Percentiles rank a stretch among this genome's conserved stretches.
Evolutionary conservation across 257 asterid genomes (phyloP).

Genomic region (Knoxia roxburghii): DNA sequence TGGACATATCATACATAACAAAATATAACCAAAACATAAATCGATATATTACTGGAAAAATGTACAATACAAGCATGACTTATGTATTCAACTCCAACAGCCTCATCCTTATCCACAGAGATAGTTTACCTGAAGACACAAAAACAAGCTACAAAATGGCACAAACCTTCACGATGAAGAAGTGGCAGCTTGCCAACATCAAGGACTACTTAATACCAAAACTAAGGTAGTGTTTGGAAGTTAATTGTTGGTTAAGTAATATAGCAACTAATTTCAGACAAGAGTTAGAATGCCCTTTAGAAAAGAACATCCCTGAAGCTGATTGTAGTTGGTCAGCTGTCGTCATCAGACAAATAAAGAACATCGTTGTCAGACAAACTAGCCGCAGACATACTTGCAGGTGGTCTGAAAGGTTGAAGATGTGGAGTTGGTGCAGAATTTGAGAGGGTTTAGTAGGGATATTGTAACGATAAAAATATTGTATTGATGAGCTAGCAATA

Average conservation of each 20-base stretch:
- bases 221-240: not conserved
- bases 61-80: too few relatives aligned
- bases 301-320: not conserved
- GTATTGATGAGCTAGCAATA: conserved; percentile 23
- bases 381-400: conserved; percentile 10
- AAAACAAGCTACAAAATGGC: not conserved
- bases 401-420: conserved; percentile 46
- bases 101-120: not conserved
- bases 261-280: not conserved
- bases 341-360: conserved; percentile 70
- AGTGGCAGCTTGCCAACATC: not conserved
- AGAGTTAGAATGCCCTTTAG: not conserved
- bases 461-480: conserved; percentile 27
- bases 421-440: conserved; percentile 44
- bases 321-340: conserved; percentile 26
- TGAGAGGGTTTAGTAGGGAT: conserved; percentile 48
- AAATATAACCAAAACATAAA: too few relatives aligned
- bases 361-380: conserved; percentile 25
- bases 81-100: too few relatives aligned
- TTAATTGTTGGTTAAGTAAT: not conserved
- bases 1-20: too few relatives aligned
- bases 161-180: not conserved
- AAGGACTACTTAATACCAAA: not conserved
- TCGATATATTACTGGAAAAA: too few relatives aligned
- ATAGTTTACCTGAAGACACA: not conserved